A percentile compares a stretch with the other conserved stretches of the same genome.
Evolutionary conservation across 1,284 basidiomycete genomes (phyloP).

Genomic region (Ceratobasidium sp.): DNA sequence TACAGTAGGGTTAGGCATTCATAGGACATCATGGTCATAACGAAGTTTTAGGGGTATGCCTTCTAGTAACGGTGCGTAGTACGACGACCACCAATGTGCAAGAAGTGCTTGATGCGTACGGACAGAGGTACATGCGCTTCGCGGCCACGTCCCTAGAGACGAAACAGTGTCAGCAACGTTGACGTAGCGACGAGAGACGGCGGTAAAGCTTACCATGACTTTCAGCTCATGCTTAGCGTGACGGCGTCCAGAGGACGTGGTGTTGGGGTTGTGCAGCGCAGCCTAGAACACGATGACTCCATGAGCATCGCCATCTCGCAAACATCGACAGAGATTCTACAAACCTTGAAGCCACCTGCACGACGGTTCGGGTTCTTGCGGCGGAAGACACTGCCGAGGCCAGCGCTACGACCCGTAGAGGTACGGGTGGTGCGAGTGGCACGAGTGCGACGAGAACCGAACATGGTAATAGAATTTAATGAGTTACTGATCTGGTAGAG

Average conservation of each 20-base stretch:
- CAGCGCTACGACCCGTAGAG: slow-evolving; percentile 47
- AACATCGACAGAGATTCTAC: slow-evolving; percentile 34
- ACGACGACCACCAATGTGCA: slow-evolving; percentile 53
- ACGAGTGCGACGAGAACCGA: slow-evolving; percentile 42
- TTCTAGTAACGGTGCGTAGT: slow-evolving; percentile 31
- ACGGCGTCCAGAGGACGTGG: slow-evolving; percentile 28
- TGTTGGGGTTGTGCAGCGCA: slow-evolving; percentile 66
- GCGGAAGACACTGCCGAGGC: slow-evolving; percentile 57
- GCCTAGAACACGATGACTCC: slow-evolving; percentile 52
- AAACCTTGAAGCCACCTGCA: slow-evolving; percentile 66
- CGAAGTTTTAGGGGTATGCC: not conserved
- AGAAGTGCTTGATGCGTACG: slow-evolving; percentile 49
- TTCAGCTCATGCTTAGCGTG: slow-evolving; percentile 32
- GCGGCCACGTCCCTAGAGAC: slow-evolving; percentile 49
- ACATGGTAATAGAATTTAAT: slow-evolving; percentile 17
- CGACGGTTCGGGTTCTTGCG: slow-evolving; percentile 64
- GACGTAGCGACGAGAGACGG: not conserved
- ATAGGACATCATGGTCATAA: slow-evolving; percentile 39
- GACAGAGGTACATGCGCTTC: slow-evolving; percentile 51
- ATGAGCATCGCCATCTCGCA: not conserved
- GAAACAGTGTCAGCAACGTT: slow-evolving; percentile 2
- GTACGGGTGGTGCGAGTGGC: slow-evolving; percentile 42
- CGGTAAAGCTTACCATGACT: slow-evolving; percentile 12
- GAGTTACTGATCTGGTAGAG: not conserved
- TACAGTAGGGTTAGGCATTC: slow-evolving; percentile 32